Base-by-base conservation (phyloP, 2,329 filamentous ascomycete species). In the Xylaria sp. region DNA sequence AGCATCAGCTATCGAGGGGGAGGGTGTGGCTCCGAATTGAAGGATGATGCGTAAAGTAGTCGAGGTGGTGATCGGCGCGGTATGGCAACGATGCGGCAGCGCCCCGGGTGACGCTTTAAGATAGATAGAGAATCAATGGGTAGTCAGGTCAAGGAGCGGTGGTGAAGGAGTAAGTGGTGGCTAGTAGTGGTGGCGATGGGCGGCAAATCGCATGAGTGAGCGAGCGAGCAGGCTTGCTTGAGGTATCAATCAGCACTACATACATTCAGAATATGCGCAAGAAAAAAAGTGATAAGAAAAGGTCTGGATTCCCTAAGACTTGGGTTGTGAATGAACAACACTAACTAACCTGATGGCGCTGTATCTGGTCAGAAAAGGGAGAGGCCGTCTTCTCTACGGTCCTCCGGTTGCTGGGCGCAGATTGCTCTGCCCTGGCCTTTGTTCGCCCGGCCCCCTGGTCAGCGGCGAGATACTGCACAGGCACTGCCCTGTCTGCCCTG, bases 351-450 rank as follows among this genome's bases (percentile, higher is more conserved):
- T 56, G 50, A 39, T 57, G 66, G 60, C 59, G 61, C 59, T 64
- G 50, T 61, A 63, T 62, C 56, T 62, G 65, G 30, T 56, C 60
- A 61, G 57, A 61, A 63, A 67, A 65, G 64, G 62, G 65, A 64
- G 61, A 61, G 57, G 64, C 57, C 48, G 61, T 69, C 65, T 64
- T 58, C 54, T 59, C 61, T 64, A 61, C 58, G 65, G 61, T 68
- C 61, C 65, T 62, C 65, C 61, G 69, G 64, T 62, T 64, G 59
- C 61, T 65, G 65, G 65, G 65, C 67, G 60, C 65, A 68, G 30
- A 56, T 53, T 47, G 58, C 34, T 36, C 34, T 36, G 48, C 62
- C 63, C 58, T 57, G 39, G 47, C 56, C 64, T 69, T 69, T 68
- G 64, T 63, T 64, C 59, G 50, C 59, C 48, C 51, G 24, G 54